phyloP scores from a whole-genome alignment of 2,329 filamentous ascomycete genomes.

The Colletotrichum sp. region DNA sequence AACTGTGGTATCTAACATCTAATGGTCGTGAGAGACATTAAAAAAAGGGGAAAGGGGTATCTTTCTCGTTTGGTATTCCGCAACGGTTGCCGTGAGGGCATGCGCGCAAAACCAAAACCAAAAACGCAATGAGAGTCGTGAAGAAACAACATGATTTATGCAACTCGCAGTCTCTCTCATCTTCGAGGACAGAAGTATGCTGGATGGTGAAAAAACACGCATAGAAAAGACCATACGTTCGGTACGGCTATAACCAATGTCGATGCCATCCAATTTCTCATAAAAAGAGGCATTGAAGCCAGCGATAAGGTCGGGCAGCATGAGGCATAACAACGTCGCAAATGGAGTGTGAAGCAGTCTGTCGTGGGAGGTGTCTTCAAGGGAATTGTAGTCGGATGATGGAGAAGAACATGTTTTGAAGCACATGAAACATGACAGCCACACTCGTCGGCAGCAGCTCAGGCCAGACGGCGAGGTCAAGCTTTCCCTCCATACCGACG shows the following conservation, averaged over 20 bases:
- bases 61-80: slow-evolving; percentile 7
- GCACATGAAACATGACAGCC: slow-evolving; percentile 69
- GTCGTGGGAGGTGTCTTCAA: not conserved
- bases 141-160: not conserved
- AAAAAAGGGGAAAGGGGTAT: slow-evolving; percentile 13
- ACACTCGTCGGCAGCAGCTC: slow-evolving; percentile 71
- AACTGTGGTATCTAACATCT: slow-evolving; percentile 14
- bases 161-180: not conserved
- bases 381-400: slow-evolving; percentile 69
- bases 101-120: not conserved
- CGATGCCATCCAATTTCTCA: not conserved
- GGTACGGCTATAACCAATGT: not conserved
- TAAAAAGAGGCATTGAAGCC: not conserved
- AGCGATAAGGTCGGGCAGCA: not conserved
- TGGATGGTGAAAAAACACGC: not conserved
- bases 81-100: not conserved
- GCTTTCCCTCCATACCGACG: slow-evolving; percentile 68
- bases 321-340: not conserved
- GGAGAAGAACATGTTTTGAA: slow-evolving; percentile 76
- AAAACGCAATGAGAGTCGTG: not conserved
- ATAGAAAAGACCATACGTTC: not conserved
- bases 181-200: not conserved
- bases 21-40: not conserved
- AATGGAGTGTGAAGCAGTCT: not conserved
- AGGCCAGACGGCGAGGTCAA: slow-evolving; percentile 70